Evolutionary conservation across 495 filamentous ascomycete genomes (phyloP).

Genomic region (Sabuloglossum arenarium): DNA sequence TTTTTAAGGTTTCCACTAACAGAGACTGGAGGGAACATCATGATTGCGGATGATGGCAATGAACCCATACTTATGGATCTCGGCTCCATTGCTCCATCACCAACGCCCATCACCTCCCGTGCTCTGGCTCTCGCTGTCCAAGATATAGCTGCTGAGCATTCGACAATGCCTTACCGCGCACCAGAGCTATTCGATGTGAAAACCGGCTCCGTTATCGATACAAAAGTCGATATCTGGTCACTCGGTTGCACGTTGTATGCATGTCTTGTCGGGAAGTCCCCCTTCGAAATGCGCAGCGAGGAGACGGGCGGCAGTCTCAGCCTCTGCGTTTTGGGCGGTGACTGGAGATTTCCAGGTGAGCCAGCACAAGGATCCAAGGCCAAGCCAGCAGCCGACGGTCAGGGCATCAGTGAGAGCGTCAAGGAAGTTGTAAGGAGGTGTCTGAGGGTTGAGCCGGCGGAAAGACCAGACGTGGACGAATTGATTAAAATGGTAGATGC

Average conservation of each 20-base stretch:
- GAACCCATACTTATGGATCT: constrained; percentile 97
- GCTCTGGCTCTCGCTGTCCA: constrained; percentile 80
- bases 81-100: constrained; percentile 72
- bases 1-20: not conserved
- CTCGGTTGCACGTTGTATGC: constrained; percentile 92
- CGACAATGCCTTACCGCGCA: constrained; percentile 94
- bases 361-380: constrained; percentile 17
- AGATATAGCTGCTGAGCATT: constrained; percentile 86
- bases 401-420: constrained; percentile 47
- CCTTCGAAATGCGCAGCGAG: constrained; percentile 85
- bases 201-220: constrained; percentile 78
- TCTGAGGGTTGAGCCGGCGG: constrained; percentile 75
- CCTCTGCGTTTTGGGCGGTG: constrained; percentile 75
- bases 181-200: constrained; percentile 97
- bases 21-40: constrained; percentile 55
- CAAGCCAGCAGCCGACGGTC: constrained; percentile 9
- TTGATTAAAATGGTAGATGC: constrained; percentile 61
- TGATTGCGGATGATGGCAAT: constrained; percentile 75
- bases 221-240: constrained; percentile 96
- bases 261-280: constrained; percentile 84
- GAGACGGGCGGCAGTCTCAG: constrained; percentile 88
- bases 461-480: constrained; percentile 80
- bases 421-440: constrained; percentile 76
- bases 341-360: constrained; percentile 89
- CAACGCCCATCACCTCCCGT: constrained; percentile 80